Evolutionary conservation across 805 yeast species (phyloP).

Genomic region (Saturnispora besseyi): DNA sequence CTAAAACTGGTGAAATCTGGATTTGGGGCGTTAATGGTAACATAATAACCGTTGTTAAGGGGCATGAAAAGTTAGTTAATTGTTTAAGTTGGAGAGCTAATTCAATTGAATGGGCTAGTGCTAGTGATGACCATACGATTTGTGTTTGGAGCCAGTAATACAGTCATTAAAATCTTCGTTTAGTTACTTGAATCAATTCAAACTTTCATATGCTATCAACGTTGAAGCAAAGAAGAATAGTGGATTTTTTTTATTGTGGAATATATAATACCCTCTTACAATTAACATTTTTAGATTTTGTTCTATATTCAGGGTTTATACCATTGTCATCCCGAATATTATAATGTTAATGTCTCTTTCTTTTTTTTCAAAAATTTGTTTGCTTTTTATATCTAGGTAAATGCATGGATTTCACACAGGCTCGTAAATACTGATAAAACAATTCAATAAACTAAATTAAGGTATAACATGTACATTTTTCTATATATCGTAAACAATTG

Average conservation of each 20-base stretch:
- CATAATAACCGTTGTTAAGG: slow-evolving; percentile 9
- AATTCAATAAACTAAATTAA: slow-evolving; percentile 5
- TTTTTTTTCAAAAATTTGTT: too few species aligned
- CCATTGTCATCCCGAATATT: too few species aligned
- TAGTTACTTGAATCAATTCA: not conserved
- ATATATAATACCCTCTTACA: too few species aligned
- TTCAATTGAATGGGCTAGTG: slow-evolving; percentile 14
- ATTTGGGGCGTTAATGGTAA: slow-evolving; percentile 14
- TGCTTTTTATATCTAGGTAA: too few species aligned
- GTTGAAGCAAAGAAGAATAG: too few species aligned
- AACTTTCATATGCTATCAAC: too few species aligned
- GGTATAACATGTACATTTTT: not conserved
- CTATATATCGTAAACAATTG: not conserved
- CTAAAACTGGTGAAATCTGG: slow-evolving; percentile 13
- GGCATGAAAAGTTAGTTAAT: slow-evolving; percentile 11
- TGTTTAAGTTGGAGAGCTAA: slow-evolving; percentile 12
- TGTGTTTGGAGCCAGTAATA: slow-evolving; percentile 8
- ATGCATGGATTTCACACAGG: too few species aligned
- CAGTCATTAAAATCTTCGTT: not conserved
- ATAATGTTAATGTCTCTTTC: too few species aligned
- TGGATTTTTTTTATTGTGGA: too few species aligned
- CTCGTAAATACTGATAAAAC: too few species aligned
- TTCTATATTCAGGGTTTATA: too few species aligned
- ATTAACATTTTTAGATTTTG: too few species aligned
- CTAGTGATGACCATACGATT: slow-evolving; percentile 12